Evolutionary conservation across 495 filamentous ascomycete species (phyloP).

Genomic region (Penicillium ucsense): DNA sequence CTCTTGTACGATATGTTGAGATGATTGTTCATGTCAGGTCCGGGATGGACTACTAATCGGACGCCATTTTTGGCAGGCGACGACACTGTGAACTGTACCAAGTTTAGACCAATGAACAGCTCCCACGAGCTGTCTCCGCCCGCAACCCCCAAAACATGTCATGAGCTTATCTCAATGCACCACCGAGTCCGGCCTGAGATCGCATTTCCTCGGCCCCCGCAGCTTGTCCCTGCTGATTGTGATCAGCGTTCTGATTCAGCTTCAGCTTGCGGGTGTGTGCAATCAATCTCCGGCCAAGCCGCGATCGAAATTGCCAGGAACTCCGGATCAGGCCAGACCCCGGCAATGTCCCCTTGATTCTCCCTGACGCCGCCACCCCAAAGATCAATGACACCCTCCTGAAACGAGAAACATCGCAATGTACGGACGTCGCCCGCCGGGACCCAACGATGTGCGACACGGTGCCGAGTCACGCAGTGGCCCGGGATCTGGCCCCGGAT

Average conservation of each 20-base stretch:
- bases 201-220: neutral
- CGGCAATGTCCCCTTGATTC: slow-evolving; percentile 33
- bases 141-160: slow-evolving; percentile 18
- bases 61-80: too few relatives aligned
- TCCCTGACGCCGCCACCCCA: slow-evolving; percentile 14
- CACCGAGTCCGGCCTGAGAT: slow-evolving; percentile 6
- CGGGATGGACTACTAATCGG: too few relatives aligned
- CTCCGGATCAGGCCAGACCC: neutral
- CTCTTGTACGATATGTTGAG: too few relatives aligned
- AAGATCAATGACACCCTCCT: slow-evolving; percentile 15
- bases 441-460: slow-evolving; percentile 21
- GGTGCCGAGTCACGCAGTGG: slow-evolving; percentile 26
- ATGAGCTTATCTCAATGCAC: slow-evolving; percentile 17
- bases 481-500: slow-evolving; percentile 18
- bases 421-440: slow-evolving; percentile 28
- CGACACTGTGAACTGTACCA: too few relatives aligned
- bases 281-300: too few relatives aligned
- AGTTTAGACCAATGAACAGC: slow-evolving; percentile 16
- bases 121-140: slow-evolving; percentile 27
- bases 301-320: too few relatives aligned
- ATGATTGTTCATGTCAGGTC: too few relatives aligned
- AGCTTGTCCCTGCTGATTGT: neutral
- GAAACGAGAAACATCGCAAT: slow-evolving; percentile 18
- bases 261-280: too few relatives aligned
- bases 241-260: neutral